Evolutionary conservation across 768 basidiomycete genomes (phyloP).

Genomic region (Xerocomus brunneocitrinus): DNA sequence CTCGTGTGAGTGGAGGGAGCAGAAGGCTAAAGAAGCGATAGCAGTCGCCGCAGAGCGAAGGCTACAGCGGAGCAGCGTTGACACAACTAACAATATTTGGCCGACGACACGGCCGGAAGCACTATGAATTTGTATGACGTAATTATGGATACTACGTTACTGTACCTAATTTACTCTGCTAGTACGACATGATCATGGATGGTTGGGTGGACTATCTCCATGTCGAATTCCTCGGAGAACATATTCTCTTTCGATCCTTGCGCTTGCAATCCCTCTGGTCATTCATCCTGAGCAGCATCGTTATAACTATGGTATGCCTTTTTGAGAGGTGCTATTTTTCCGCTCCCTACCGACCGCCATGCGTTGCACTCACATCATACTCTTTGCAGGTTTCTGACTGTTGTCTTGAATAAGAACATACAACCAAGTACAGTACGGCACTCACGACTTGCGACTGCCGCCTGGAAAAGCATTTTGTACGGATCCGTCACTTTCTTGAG

Average conservation of each 20-base stretch:
- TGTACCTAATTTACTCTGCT: not conserved
- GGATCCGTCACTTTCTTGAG: conserved; percentile 54
- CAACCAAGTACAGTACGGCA: conserved; percentile 37
- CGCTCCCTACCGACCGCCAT: not conserved
- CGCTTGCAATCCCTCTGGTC: conserved; percentile 45
- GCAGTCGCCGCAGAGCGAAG: not conserved
- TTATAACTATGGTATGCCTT: conserved; percentile 48
- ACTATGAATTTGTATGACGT: conserved; percentile 6
- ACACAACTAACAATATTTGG: not conserved
- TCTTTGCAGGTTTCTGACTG: conserved; percentile 43
- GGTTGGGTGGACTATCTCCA: conserved; percentile 49
- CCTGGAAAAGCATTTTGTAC: conserved; percentile 55
- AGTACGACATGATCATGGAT: conserved; percentile 27
- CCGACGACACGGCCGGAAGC: not conserved
- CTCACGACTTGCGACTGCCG: conserved; percentile 42
- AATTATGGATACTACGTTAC: conserved; percentile 31
- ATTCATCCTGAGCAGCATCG: conserved; percentile 43
- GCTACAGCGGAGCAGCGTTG: not conserved
- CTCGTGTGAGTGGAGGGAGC: conserved; percentile 76
- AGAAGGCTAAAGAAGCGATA: conserved; percentile 40
- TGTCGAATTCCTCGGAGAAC: conserved; percentile 40
- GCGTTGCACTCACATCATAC: not conserved
- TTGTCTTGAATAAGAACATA: conserved; percentile 46
- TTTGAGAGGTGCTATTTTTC: conserved; percentile 47
- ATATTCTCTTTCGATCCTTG: conserved; percentile 38